Evolutionary conservation across 345 rosid species (phyloP).

Genomic region (Euphorbia peplus): DNA sequence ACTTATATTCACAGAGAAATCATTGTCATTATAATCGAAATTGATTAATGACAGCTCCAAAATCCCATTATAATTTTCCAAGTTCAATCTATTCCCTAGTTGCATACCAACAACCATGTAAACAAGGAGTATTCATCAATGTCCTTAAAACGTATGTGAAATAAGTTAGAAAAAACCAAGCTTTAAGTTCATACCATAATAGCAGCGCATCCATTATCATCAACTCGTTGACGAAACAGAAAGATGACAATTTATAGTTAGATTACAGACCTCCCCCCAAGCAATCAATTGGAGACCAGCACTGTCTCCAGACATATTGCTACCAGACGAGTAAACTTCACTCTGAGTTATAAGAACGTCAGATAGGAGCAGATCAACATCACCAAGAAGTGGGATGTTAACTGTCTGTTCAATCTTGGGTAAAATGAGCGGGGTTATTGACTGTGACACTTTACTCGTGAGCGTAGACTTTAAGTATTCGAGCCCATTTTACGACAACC

Average conservation of each 20-base stretch:
- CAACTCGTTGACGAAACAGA: conserved; percentile 59
- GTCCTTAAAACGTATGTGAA: conserved; percentile 19
- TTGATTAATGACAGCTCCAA: conserved; percentile 64
- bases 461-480: conserved; percentile 75
- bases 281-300: conserved; percentile 64
- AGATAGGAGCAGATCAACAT: conserved; percentile 54
- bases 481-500: conserved; percentile 69
- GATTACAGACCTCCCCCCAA: conserved; percentile 72
- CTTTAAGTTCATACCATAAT: conserved; percentile 56
- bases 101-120: conserved; percentile 97
- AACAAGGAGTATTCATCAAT: conserved; percentile 49
- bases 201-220: conserved; percentile 70
- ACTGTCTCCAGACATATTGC: not conserved
- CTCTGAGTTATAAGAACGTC: conserved; percentile 60
- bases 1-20: conserved; percentile 58
- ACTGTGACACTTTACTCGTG: conserved; percentile 56
- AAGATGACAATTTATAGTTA: conserved; percentile 80
- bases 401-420: conserved; percentile 55
- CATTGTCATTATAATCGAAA: conserved; percentile 69
- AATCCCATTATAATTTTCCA: conserved; percentile 72
- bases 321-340: conserved; percentile 29
- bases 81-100: conserved; percentile 74
- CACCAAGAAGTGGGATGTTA: conserved; percentile 66
- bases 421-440: conserved; percentile 61
- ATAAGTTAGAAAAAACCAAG: too few relatives aligned